phyloP scores from a whole-genome alignment of 371 early-diverging fungal genomes.

The Mucor mucedo region DNA sequence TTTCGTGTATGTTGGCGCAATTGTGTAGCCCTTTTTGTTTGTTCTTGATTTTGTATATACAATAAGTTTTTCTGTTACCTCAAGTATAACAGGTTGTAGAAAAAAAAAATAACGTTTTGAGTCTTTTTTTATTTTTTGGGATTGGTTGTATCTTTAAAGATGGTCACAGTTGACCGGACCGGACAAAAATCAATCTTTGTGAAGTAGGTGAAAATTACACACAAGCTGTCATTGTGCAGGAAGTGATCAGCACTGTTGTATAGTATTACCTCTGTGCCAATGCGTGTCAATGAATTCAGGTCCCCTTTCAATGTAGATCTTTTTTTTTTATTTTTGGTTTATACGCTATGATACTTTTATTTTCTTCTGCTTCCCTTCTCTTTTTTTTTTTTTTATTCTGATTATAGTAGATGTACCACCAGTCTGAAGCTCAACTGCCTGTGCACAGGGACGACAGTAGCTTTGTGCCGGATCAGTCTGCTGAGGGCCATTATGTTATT shows the following conservation, averaged over 20 bases:
- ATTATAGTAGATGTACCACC: neutral
- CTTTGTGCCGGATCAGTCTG: conserved; percentile 5
- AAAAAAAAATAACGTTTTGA: neutral
- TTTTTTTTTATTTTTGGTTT: conserved; percentile 12
- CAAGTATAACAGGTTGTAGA: neutral
- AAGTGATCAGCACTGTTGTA: too few species aligned
- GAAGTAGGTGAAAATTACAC: too few species aligned
- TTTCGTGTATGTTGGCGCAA: neutral
- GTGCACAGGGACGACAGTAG: conserved; percentile 3
- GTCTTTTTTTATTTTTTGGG: neutral
- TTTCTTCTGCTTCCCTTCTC: neutral
- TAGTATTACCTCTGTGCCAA: too few species aligned
- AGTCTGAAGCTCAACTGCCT: neutral
- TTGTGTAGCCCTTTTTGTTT: neutral
- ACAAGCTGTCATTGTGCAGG: too few species aligned
- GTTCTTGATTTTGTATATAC: neutral
- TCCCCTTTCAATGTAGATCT: neutral
- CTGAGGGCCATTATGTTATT: neutral
- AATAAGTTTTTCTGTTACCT: neutral
- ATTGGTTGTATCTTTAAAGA: neutral
- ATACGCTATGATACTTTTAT: neutral
- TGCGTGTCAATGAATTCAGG: too few species aligned
- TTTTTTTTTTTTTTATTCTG: neutral
- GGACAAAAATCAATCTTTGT: neutral
- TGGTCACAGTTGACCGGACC: neutral